Conservation (phyloP, 768 basidiomycete species). For the Mycena amicta region DNA sequence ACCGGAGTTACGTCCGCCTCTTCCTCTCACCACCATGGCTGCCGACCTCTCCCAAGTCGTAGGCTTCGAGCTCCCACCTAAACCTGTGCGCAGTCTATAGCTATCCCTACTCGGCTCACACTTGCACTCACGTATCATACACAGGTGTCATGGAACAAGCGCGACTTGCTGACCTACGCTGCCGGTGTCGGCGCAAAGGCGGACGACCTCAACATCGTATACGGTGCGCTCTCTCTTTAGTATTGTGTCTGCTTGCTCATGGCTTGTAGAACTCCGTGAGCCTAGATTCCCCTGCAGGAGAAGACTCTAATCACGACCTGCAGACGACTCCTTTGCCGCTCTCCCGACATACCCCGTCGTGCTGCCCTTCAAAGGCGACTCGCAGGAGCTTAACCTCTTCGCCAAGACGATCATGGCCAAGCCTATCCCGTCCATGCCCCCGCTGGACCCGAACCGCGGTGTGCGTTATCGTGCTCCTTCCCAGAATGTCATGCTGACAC, state of each 20-base stretch:
- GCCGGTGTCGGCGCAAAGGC: slow-evolving; percentile 81
- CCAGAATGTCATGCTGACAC: not conserved
- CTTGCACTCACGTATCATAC: not conserved
- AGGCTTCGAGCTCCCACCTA: slow-evolving; percentile 54
- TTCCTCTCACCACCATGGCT: slow-evolving; percentile 39
- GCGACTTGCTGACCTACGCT: slow-evolving; percentile 80
- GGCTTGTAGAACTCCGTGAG: slow-evolving; percentile 54
- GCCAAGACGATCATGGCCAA: slow-evolving; percentile 47
- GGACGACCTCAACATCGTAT: slow-evolving; percentile 69
- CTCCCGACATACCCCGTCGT: slow-evolving; percentile 89
- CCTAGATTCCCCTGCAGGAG: not conserved
- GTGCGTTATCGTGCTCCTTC: slow-evolving; percentile 41
- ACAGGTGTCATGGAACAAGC: slow-evolving; percentile 83
- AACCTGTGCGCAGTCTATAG: slow-evolving; percentile 57
- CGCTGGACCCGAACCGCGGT: slow-evolving; percentile 67
- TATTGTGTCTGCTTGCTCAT: not conserved
- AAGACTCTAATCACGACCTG: not conserved
- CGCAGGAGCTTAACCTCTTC: slow-evolving; percentile 73
- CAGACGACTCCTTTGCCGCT: slow-evolving; percentile 71
- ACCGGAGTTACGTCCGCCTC: not conserved
- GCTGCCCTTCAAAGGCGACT: slow-evolving; percentile 68
- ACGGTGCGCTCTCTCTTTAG: slow-evolving; percentile 50
- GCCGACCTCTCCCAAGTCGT: slow-evolving; percentile 68
- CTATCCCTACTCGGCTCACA: not conserved
- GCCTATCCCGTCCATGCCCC: slow-evolving; percentile 67